Percentiles rank a stretch among this genome's conserved stretches.
These are phyloP conservation scores for Talaromyces sp. DNA, from an alignment of 2,329 filamentous ascomycete species.

Conservation along the genomic window DNA sequence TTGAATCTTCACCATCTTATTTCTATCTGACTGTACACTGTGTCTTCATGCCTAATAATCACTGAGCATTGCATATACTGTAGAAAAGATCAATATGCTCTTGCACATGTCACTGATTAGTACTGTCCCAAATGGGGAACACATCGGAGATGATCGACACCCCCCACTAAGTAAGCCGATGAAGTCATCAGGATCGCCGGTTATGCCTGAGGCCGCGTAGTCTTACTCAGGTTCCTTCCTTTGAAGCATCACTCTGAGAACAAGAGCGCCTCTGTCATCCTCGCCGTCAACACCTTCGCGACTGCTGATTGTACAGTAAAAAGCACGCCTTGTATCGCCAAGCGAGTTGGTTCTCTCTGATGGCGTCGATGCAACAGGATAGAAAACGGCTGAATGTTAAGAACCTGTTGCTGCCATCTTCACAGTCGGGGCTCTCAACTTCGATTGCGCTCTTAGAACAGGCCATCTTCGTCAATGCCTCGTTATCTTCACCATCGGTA, in stretches of 20 bases:
- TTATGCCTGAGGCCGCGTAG: not conserved
- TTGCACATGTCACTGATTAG: not conserved
- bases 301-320: not conserved
- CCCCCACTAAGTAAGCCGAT: not conserved
- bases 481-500: conserved; percentile 7
- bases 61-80: too few species aligned
- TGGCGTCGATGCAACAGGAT: not conserved
- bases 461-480: conserved; percentile 14
- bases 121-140: not conserved
- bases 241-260: not conserved
- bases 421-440: not conserved
- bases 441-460: conserved; percentile 9
- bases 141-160: not conserved
- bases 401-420: not conserved
- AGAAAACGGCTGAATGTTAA: not conserved
- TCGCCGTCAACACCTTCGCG: not conserved
- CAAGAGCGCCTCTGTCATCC: not conserved
- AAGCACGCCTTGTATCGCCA: not conserved
- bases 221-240: not conserved
- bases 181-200: not conserved
- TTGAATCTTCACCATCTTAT: not conserved
- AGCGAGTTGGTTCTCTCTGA: not conserved
- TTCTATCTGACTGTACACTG: too few species aligned
- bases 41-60: too few species aligned
- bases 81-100: not conserved